Evolutionary conservation across 768 basidiomycete species (phyloP), one percentile per base, ranked within the genome.

Genomic region (Suillus lakei): DNA sequence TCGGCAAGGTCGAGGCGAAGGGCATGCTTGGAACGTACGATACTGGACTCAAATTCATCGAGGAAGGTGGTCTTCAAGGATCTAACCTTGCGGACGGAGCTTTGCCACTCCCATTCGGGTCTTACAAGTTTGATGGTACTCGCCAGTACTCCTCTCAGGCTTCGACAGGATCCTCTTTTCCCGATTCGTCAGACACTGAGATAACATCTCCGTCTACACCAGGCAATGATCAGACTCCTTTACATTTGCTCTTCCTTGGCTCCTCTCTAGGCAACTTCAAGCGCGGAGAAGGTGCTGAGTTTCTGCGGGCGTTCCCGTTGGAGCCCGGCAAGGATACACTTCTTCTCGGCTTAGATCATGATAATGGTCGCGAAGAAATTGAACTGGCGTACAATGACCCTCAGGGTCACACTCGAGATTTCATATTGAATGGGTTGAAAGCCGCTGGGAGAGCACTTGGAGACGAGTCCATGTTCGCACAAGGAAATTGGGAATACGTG

Each of bases 11-110:
- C 39, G 81, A 86, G 2, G 89, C 88, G 44, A 90, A 89, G 64
- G 98, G 96, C 26, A 84, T 98, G 68, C 93, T 93, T 75, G 97
- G 94, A 28, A 97, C 95, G 4, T 99, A 95, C 75, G 89, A 97
- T 59, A 91, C 91, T 36, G 96, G 96, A 2, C 81, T 99, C 48
- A 89, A 89, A 65, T 95, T 91, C 73, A 83, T 96, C 62, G 78
- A 86, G 48, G 82, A 87, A 53, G 79, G 76, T 5, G 74, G 76
- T 59, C 62, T 78, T 50, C 60, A 62, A 30, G 9, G 56, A 15
- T 43, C 50, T 32, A 54, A 70, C 3, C 65, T 67, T 34, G 69
- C 65, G 34, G 64, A 61, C 4, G 28, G 16, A 7, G 4, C 28
- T 38, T 39, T 46, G n/a, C 41, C 50, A 18, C 61, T 72, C 26